A percentile compares a stretch with the other conserved stretches of the same genome.
These are phyloP conservation scores for Pachyrhizus erosus DNA, from an alignment of 306 rosid genomes.

Conservation along the genomic window DNA sequence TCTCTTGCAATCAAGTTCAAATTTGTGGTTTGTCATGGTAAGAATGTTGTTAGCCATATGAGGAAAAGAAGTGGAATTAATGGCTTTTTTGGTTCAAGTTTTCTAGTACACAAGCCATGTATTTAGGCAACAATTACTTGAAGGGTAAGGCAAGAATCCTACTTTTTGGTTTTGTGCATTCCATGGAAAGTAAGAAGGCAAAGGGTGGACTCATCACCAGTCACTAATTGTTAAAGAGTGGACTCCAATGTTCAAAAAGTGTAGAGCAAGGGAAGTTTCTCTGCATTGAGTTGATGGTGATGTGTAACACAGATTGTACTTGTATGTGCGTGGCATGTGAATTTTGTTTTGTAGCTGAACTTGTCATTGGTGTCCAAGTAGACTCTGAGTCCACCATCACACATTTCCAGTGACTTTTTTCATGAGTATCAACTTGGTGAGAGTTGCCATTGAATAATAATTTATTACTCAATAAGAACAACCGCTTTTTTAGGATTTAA, in stretches of 20 bases:
- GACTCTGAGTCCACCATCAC: conserved; percentile 51
- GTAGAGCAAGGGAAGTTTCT: conserved; percentile 42
- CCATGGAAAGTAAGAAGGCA: not conserved
- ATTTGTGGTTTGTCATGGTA: conserved; percentile 40
- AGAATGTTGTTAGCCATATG: conserved; percentile 46
- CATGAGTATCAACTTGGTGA: not conserved
- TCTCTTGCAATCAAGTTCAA: conserved; percentile 62
- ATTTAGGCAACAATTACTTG: conserved; percentile 49
- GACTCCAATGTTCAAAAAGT: conserved; percentile 32
- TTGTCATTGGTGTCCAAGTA: conserved; percentile 57
- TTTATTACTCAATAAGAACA: no score
- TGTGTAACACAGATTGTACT: conserved; percentile 51
- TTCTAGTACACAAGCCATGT: not conserved
- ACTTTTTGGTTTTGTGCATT: conserved; percentile 34
- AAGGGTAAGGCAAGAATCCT: conserved; percentile 51
- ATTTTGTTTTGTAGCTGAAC: conserved; percentile 51
- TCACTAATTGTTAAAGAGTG: not conserved
- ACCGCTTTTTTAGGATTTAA: not conserved
- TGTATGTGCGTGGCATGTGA: conserved; percentile 53
- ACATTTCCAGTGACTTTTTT: conserved; percentile 43
- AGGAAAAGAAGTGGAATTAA: not conserved
- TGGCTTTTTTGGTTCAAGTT: not conserved
- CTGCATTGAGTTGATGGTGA: conserved; percentile 48
- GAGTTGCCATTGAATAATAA: not conserved
- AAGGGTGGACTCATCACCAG: not conserved